Conservation (phyloP, 495 filamentous ascomycete species). For the Apiosordaria backusii region DNA sequence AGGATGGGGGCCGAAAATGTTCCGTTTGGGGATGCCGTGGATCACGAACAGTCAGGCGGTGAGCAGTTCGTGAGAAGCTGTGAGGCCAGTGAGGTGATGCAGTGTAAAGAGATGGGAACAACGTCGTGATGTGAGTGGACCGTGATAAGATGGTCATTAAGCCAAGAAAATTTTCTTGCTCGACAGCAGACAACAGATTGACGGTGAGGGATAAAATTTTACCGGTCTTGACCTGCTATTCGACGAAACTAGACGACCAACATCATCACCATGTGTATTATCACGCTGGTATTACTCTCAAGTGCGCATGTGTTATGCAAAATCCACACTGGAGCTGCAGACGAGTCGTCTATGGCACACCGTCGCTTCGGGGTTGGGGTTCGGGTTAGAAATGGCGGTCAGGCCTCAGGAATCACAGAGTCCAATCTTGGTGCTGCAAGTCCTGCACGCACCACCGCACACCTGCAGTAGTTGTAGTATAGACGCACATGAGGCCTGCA, state of each 20-base stretch:
- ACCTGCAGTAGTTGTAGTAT: slow-evolving; percentile 25
- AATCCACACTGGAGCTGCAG: background rate
- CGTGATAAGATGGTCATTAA: slow-evolving; percentile 4
- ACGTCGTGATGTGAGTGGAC: slow-evolving; percentile 17
- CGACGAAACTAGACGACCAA: background rate
- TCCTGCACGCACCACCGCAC: slow-evolving; percentile 14
- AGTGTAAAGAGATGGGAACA: slow-evolving; percentile 8
- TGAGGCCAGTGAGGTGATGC: slow-evolving; percentile 3
- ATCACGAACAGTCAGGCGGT: slow-evolving; percentile 20
- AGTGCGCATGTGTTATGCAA: background rate
- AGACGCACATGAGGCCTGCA: slow-evolving; percentile 17
- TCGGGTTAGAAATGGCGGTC: slow-evolving; percentile 29
- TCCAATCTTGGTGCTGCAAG: background rate
- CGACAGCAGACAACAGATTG: background rate
- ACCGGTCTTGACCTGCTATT: background rate
- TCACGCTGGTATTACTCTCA: background rate
- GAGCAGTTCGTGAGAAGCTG: slow-evolving; percentile 17
- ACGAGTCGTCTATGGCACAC: background rate
- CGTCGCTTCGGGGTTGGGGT: background rate
- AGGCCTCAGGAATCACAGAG: slow-evolving; percentile 9
- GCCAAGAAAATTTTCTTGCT: slow-evolving; percentile 8
- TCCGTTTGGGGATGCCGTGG: slow-evolving; percentile 1
- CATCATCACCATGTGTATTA: background rate
- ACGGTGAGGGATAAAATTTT: slow-evolving; percentile 9
- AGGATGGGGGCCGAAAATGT: slow-evolving; percentile 2